phyloP scores from a whole-genome alignment of 2,329 filamentous ascomycete genomes.

The Mariannaea sp. region DNA sequence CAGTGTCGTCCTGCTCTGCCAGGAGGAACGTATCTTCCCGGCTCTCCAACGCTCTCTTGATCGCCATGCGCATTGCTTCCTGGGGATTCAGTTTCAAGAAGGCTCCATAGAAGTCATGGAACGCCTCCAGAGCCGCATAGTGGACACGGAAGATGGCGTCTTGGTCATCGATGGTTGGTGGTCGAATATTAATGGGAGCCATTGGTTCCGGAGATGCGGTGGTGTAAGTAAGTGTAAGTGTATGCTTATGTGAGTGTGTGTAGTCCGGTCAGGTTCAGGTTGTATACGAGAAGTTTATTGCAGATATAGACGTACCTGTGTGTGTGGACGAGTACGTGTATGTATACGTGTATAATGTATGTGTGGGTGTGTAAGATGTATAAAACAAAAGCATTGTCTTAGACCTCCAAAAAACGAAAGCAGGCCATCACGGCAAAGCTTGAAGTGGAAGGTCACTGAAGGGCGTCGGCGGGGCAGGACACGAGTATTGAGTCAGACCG shows the following conservation, averaged over 20 bases:
- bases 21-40: conserved; percentile 22
- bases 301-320: too few relatives aligned
- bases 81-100: conserved; percentile 28
- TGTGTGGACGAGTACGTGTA: neutral
- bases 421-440: too few relatives aligned
- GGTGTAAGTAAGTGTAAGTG: too few relatives aligned
- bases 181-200: conserved; percentile 23
- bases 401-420: too few relatives aligned
- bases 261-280: too few relatives aligned
- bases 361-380: too few relatives aligned
- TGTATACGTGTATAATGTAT: neutral
- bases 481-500: conserved; percentile 1
- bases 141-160: conserved; percentile 28
- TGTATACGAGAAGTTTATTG: too few relatives aligned
- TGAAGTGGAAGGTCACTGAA: conserved; percentile 1
- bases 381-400: too few relatives aligned
- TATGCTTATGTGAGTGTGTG: too few relatives aligned
- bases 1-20: conserved; percentile 22
- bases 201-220: conserved; percentile 3
- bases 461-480: neutral
- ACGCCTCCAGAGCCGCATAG: conserved; percentile 23
- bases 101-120: conserved; percentile 31
- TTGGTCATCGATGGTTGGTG: conserved; percentile 24
- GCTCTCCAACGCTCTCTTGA: conserved; percentile 22
- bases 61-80: conserved; percentile 25